These are phyloP conservation scores for Jamesozyma hellenica DNA, from an alignment of 805 yeast genomes.

Conservation along the genomic window DNA sequence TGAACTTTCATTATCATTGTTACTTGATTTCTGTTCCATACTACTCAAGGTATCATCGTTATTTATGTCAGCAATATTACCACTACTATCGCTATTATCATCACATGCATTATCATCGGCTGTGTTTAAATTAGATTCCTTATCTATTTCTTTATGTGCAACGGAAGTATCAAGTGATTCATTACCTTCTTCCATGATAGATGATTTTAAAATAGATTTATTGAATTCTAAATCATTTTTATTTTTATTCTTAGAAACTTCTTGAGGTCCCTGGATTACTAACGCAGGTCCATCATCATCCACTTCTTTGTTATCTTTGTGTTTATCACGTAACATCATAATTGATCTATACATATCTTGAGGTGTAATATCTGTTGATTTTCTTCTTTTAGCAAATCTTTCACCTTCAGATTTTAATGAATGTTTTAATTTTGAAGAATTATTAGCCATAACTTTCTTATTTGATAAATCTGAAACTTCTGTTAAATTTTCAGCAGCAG, in stretches of 20 bases:
- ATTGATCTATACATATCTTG: conserved; percentile 78
- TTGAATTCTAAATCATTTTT: not conserved
- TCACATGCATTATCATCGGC: not conserved
- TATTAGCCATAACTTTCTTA: too few species aligned
- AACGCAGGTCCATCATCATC: conserved; percentile 67
- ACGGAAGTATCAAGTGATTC: not conserved
- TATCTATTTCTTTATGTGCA: not conserved
- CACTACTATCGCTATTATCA: conserved; percentile 3
- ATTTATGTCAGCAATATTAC: conserved; percentile 5
- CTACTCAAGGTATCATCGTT: conserved; percentile 6
- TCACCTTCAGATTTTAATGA: conserved; percentile 11
- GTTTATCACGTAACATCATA: conserved; percentile 59
- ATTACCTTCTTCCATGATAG: not conserved
- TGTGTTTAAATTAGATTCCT: not conserved
- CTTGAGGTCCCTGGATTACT: conserved; percentile 58
- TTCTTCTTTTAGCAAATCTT: conserved; percentile 27
- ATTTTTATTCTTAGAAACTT: not conserved
- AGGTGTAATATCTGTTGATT: conserved; percentile 51
- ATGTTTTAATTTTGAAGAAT: too few species aligned
- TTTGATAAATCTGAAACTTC: not conserved
- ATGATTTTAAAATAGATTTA: not conserved
- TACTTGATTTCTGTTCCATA: not conserved
- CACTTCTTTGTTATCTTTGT: conserved; percentile 24
- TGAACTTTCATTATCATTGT: too few species aligned
- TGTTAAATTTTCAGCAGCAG: not conserved